Percentiles rank a stretch among this genome's conserved stretches.
These are phyloP conservation scores for Hirsutella minnesotensis DNA, from an alignment of 2,329 filamentous ascomycete genomes.

Conservation along the genomic window DNA sequence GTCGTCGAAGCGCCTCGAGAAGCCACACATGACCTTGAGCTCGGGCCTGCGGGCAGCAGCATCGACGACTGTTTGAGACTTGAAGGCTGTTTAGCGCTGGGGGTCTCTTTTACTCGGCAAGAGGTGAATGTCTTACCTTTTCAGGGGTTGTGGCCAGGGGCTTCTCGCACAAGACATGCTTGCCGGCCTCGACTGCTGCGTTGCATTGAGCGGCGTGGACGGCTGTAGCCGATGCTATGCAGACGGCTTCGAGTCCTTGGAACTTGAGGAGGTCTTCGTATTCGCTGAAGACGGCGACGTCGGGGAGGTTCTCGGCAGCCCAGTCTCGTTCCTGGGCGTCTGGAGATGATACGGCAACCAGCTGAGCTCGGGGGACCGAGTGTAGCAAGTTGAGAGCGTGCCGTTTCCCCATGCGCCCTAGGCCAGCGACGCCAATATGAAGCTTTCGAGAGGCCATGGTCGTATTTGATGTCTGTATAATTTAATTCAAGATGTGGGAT, in stretches of 20 bases:
- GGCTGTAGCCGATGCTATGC: conserved; percentile 30
- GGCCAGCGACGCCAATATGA: conserved; percentile 33
- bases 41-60: too few species aligned
- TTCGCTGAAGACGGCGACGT: too few species aligned
- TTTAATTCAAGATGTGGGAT: too few species aligned
- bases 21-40: conserved; percentile 39
- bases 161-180: conserved; percentile 49
- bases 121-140: too few species aligned
- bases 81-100: conserved; percentile 39
- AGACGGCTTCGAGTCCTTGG: conserved; percentile 25
- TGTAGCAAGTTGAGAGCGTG: conserved; percentile 36
- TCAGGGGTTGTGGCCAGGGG: too few species aligned
- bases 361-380: conserved; percentile 31
- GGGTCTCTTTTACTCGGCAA: conserved; percentile 42
- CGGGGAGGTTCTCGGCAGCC: too few species aligned
- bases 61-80: conserved; percentile 46
- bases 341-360: conserved; percentile 36
- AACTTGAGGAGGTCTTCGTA: conserved; percentile 33
- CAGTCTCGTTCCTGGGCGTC: conserved; percentile 30
- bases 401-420: conserved; percentile 39
- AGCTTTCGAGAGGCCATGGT: too few species aligned
- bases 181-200: conserved; percentile 37
- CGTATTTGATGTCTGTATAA: too few species aligned
- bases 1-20: conserved; percentile 37
- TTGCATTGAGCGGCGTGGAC: conserved; percentile 45